Base-by-base conservation (phyloP, 768 basidiomycete species). In the Calvatia gigantea region DNA sequence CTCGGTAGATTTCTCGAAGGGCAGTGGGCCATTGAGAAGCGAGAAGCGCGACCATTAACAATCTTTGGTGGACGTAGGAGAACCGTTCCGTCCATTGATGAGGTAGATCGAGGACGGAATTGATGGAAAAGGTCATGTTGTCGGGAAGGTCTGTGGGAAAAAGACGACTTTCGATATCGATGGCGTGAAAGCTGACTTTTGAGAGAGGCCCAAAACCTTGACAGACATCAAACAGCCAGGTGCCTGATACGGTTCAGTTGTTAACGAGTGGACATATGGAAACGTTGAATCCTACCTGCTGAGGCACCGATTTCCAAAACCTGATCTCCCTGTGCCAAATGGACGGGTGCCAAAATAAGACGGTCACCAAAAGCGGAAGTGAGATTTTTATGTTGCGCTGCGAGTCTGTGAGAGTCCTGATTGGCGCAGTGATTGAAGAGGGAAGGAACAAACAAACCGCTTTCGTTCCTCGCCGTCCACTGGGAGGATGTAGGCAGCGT, bases 111-210 rank as follows among this genome's bases (percentile, higher is more conserved):
- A 47, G 46, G 19, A 47, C 54, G 6, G 54, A 31, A 28, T 35
- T 38, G 6, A 39, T 29, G 12, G 54, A 56, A 29, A 56, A 56
- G 21, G 54, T 38, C 31, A 56, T 21, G 35, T 56, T 56, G 8
- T n/a, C 3, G 33, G 54, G 46, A 11, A 38, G 54, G 17, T 47
- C 28, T 21, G 46, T 44, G 4, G 65, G 64, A 49, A 65, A 65
- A n/a, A 60, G 59, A 5, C 62, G 56, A 6, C 53, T 50, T 38
- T 60, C 57, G 39, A 61, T 61, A 56, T 65, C 64, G 38, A 65
- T 51, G 29, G 58, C 62, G 33, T 60, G 55, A 37, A 61, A 54
- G 12, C 53, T 43, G 4, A 61, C 54, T 4, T 23, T 42, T 6
- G 23, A 17, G 11, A 19, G 17, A 23, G 41, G 25, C 8, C 25